Conservation (phyloP, 768 basidiomycete species). For the Lactarius evosmus region DNA sequence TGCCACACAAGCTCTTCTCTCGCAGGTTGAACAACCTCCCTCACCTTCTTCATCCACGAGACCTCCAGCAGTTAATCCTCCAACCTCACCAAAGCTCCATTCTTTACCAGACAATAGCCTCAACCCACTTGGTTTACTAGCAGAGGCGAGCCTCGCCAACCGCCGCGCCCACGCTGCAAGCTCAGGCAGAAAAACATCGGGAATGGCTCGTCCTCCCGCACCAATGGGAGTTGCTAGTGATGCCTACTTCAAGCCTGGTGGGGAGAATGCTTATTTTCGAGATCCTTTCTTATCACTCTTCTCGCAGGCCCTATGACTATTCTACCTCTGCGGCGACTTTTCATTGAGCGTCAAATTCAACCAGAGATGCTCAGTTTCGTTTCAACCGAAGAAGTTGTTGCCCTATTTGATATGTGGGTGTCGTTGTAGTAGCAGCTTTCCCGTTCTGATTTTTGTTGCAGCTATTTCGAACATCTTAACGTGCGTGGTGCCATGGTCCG, state of each 20-base stretch:
- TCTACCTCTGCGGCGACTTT: conserved; percentile 73
- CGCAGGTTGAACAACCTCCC: conserved; percentile 19
- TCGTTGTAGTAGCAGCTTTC: conserved; percentile 1
- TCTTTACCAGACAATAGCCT: conserved; percentile 88
- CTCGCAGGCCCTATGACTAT: conserved; percentile 80
- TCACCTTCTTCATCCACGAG: conserved; percentile 33
- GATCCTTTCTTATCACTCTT: conserved; percentile 18
- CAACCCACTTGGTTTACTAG: conserved; percentile 89
- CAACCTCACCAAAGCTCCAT: conserved; percentile 81
- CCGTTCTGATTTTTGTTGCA: conserved; percentile 33
- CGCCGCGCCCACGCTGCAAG: conserved; percentile 52
- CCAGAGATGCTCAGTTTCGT: conserved; percentile 94
- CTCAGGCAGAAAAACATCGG: conserved; percentile 14
- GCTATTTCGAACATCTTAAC: conserved; percentile 74
- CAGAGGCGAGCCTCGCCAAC: conserved; percentile 82
- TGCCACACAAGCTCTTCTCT: conserved; percentile 24
- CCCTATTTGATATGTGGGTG: conserved; percentile 84
- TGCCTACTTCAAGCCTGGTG: conserved; percentile 88
- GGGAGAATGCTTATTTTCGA: conserved; percentile 3
- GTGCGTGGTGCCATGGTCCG: conserved; percentile 40
- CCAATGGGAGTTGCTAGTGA: conserved; percentile 79
- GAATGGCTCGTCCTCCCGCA: conserved; percentile 26
- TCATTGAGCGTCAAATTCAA: conserved; percentile 85
- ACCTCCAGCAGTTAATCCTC: conserved; percentile 32
- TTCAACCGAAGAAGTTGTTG: conserved; percentile 83